A percentile compares a stretch with the other conserved stretches of the same genome.
These are phyloP conservation scores for Solanum chmielewskii DNA, from an alignment of 257 asterid genomes.

Conservation along the genomic window DNA sequence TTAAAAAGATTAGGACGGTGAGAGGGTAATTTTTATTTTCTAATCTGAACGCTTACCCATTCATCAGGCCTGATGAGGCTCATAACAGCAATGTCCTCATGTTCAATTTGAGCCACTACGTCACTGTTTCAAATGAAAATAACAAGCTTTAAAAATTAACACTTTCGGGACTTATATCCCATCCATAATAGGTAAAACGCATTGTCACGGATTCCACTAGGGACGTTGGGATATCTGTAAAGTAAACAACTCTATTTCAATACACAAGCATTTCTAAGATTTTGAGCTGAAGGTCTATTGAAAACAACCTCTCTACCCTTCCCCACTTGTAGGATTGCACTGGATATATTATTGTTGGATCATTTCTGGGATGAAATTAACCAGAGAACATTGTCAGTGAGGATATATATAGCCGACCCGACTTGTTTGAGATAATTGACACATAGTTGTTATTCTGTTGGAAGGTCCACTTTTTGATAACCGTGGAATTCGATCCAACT, in stretches of 20 bases:
- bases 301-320: too few relatives aligned
- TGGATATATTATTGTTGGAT: too few relatives aligned
- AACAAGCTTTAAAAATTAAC: not conserved
- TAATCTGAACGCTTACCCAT: conserved; percentile 38
- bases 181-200: not conserved
- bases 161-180: not conserved
- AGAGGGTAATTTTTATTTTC: not conserved
- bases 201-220: not conserved
- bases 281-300: too few relatives aligned
- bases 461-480: not conserved
- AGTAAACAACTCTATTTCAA: not conserved
- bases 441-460: not conserved
- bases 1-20: not conserved
- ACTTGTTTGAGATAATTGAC: not conserved
- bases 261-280: too few relatives aligned
- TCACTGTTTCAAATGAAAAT: conserved; percentile 26
- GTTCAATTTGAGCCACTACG: conserved; percentile 64
- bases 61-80: conserved; percentile 50
- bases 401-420: not conserved
- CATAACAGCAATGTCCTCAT: conserved; percentile 58
- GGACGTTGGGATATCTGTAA: not conserved
- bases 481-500: fast-evolving
- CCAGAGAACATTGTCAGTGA: not conserved
- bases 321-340: too few relatives aligned
- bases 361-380: not conserved